Conservation (phyloP, 805 yeast genomes). For the Peterozyma xylosa region DNA sequence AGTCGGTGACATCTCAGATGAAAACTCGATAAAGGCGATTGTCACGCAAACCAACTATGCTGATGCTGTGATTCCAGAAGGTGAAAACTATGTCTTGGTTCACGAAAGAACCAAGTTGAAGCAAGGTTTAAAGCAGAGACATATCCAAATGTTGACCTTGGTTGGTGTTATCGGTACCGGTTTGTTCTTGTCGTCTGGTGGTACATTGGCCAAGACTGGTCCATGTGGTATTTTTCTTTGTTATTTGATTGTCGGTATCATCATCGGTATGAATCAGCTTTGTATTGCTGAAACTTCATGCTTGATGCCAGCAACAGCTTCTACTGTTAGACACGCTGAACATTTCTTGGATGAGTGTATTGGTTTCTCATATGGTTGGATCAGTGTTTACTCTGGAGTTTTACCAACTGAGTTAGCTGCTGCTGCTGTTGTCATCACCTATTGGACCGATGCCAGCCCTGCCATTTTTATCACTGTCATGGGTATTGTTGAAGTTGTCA, state of each 20-base stretch:
- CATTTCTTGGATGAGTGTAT: constrained; percentile 29
- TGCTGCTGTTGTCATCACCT: constrained; percentile 34
- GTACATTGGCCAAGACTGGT: constrained; percentile 26
- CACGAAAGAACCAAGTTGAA: constrained; percentile 9
- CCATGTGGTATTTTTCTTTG: constrained; percentile 26
- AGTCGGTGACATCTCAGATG: constrained; percentile 2
- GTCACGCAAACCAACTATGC: too few species aligned
- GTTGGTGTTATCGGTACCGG: constrained; percentile 34
- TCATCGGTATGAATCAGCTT: constrained; percentile 24
- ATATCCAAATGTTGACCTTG: constrained; percentile 30
- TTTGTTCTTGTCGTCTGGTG: constrained; percentile 27
- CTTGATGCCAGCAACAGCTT: constrained; percentile 28
- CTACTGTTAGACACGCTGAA: constrained; percentile 28
- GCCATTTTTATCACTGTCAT: constrained; percentile 39
- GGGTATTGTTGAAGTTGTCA: constrained; percentile 25
- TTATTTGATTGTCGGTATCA: constrained; percentile 24
- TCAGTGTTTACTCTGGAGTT: constrained; percentile 33
- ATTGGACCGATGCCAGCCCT: constrained; percentile 36
- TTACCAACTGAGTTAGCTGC: constrained; percentile 48
- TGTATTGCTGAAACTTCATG: constrained; percentile 29
- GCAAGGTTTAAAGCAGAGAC: constrained; percentile 26
- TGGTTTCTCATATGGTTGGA: constrained; percentile 27
- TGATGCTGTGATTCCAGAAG: not conserved
- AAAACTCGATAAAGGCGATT: constrained; percentile 1
- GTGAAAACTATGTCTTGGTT: constrained; percentile 6